A percentile compares a stretch with the other conserved stretches of the same genome.
These are phyloP conservation scores for Fusarium falciforme DNA, from an alignment of 2,329 filamentous ascomycete genomes.

Conservation along the genomic window DNA sequence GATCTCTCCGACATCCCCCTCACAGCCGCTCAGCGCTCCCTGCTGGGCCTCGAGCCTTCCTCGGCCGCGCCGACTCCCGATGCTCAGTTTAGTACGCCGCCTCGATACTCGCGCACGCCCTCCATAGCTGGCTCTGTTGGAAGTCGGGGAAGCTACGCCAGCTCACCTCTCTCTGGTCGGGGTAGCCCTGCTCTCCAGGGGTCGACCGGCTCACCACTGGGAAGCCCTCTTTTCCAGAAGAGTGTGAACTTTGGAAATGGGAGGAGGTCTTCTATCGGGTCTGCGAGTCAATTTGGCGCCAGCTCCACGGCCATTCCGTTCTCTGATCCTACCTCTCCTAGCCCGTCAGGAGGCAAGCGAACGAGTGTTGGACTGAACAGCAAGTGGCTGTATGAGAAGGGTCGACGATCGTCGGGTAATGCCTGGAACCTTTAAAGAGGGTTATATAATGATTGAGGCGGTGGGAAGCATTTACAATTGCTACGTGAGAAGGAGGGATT, in stretches of 20 bases:
- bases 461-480: slow-evolving; percentile 10
- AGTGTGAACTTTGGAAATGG: slow-evolving; percentile 65
- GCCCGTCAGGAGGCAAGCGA: slow-evolving; percentile 73
- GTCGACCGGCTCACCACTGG: slow-evolving; percentile 50
- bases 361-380: slow-evolving; percentile 85
- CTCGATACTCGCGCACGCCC: slow-evolving; percentile 83
- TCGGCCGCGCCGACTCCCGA: slow-evolving; percentile 73
- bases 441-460: slow-evolving; percentile 5
- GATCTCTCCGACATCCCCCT: slow-evolving; percentile 89
- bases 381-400: slow-evolving; percentile 95
- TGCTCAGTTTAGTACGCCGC: slow-evolving; percentile 81
- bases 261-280: slow-evolving; percentile 72
- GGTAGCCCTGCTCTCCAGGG: slow-evolving; percentile 59
- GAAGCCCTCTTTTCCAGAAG: slow-evolving; percentile 75
- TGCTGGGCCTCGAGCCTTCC: slow-evolving; percentile 82
- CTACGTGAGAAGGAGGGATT: slow-evolving; percentile 15
- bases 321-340: slow-evolving; percentile 75
- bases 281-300: slow-evolving; percentile 62
- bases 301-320: slow-evolving; percentile 62
- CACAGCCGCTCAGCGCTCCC: slow-evolving; percentile 78
- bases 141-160: slow-evolving; percentile 66
- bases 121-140: slow-evolving; percentile 72
- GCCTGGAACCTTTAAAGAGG: slow-evolving; percentile 51
- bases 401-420: slow-evolving; percentile 66
- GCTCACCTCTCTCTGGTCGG: slow-evolving; percentile 68